A percentile compares a stretch with the other conserved stretches of the same genome.
phyloP scores from a whole-genome alignment of 495 filamentous ascomycete genomes.

The Staphylotrichum tortipilum region DNA sequence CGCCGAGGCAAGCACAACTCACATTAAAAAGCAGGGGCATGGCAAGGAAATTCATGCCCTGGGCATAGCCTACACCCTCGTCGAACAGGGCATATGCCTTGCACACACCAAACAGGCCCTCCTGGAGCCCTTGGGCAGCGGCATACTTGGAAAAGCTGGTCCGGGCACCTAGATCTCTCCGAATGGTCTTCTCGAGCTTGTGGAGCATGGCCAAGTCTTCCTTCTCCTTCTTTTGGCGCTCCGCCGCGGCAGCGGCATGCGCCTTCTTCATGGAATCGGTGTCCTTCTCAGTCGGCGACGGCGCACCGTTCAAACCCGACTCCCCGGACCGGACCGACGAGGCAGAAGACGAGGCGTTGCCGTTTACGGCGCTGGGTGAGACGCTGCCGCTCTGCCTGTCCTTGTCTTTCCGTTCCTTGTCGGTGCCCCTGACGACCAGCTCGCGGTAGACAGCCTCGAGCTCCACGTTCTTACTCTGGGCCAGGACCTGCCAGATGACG shows the following conservation, averaged over 20 bases:
- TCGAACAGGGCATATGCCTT: conserved; percentile 98
- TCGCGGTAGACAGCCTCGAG: conserved; percentile 83
- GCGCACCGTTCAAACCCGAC: conserved; percentile 54
- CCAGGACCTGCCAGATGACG: conserved; percentile 95
- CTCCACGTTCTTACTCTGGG: conserved; percentile 85
- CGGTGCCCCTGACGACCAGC: conserved; percentile 68
- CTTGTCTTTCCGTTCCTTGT: conserved; percentile 68
- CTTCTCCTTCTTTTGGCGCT: conserved; percentile 64
- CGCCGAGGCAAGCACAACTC: conserved; percentile 24
- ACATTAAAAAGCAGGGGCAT: conserved; percentile 98
- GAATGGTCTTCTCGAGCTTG: conserved; percentile 87
- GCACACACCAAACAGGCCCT: conserved; percentile 87
- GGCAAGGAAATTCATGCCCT: conserved; percentile 97
- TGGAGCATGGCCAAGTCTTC: conserved; percentile 60
- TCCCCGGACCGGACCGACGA: conserved; percentile 77
- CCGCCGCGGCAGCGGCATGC: conserved; percentile 55
- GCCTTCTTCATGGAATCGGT: conserved; percentile 57
- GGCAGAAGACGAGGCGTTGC: conserved; percentile 56
- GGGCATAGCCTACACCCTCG: conserved; percentile 89
- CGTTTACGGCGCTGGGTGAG: conserved; percentile 31
- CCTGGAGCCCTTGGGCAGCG: conserved; percentile 79
- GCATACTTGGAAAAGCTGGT: conserved; percentile 96
- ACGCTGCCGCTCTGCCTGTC: conserved; percentile 47
- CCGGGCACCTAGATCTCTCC: conserved; percentile 77
- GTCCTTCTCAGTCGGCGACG: conserved; percentile 54